Evolutionary conservation across 2,329 filamentous ascomycete species (phyloP), one percentile per base, ranked within the genome.

Genomic region (Aspergillus niger): DNA sequence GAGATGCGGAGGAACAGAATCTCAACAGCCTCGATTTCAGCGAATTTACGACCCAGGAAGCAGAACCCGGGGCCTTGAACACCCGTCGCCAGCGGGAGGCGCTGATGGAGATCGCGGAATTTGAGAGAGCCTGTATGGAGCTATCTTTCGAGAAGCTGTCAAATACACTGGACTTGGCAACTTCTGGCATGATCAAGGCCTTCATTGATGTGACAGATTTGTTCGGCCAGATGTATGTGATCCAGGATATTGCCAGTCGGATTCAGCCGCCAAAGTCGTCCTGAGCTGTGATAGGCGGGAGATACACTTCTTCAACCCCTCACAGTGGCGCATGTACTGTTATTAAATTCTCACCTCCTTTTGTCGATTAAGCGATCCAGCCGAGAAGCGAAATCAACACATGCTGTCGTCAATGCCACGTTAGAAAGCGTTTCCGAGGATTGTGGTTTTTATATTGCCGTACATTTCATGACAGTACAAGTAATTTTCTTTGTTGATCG

Each of bases 181-280:
- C 58, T 13, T 59, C 59, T 51, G 57, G 64, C 51, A 55, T 30
- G 22, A 24, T 73, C 55, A 58, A 54, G 55, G 47, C 73, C 32
- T 77, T 76, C 56, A 48, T 72, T 5, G 65, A 73, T 61, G 70
- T 75, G 38, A 73, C 73, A 7, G 74, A 77, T 50, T 50, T 77
- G 17, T 76, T 69, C 59, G 76, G 74, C 15, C 71, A 77, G 59
- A 75, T 77, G 15, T 77, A 76, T 59, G 69, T 76, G 22, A 61
- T 69, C 17, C 67, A 67, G 15, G 74, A 76, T 60, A 65, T 67
- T 59, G 61, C 58, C 11, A 63, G 61, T 58, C 57, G 60, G 28
- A 56, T 59, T 36, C 43, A 41, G 39, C 26, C 26, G 4, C 26
- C 26, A 5, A 26, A 26, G 26, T 26, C 6, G 26, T 26, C 26